phyloP scores from a whole-genome alignment of 306 rosid genomes.

The Rubus parviflorus region DNA sequence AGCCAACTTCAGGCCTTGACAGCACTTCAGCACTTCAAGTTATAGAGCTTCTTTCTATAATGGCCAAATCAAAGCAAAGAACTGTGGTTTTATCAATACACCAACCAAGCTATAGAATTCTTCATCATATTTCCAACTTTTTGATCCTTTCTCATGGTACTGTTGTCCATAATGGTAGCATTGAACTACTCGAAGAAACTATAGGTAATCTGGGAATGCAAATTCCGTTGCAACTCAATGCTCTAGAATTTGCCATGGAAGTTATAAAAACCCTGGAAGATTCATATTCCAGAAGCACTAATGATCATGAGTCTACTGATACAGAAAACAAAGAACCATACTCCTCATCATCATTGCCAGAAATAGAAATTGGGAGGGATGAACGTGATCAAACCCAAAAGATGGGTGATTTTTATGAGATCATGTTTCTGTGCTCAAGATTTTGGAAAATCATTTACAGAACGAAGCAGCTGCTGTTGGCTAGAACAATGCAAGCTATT shows the following conservation, averaged over 20 bases:
- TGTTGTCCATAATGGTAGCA: conserved; percentile 69
- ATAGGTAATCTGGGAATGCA: conserved; percentile 50
- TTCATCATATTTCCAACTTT: conserved; percentile 64
- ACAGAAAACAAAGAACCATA: conserved; percentile 23
- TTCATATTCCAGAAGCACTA: conserved; percentile 28
- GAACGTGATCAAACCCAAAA: conserved; percentile 12
- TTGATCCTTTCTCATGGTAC: conserved; percentile 76
- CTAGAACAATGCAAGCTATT: conserved; percentile 82
- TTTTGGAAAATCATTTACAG: conserved; percentile 83
- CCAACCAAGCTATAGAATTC: conserved; percentile 84
- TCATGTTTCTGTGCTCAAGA: conserved; percentile 69
- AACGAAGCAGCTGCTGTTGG: conserved; percentile 83
- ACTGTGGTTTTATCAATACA: conserved; percentile 77
- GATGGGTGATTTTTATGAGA: conserved; percentile 49
- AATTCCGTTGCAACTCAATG: conserved; percentile 70
- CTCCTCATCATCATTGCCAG: conserved; percentile 37
- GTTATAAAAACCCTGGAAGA: conserved; percentile 53
- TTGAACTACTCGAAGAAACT: conserved; percentile 55
- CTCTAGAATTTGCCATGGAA: conserved; percentile 84
- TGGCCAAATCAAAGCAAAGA: conserved; percentile 59
- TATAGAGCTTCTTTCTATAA: conserved; percentile 63
- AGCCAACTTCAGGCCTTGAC: conserved; percentile 85
- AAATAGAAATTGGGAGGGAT: conserved; percentile 28
- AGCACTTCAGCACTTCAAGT: conserved; percentile 65
- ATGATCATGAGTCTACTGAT: background rate